Evolutionary conservation across 495 filamentous ascomycete species (phyloP).

Genomic region (Parachaetomium inaequale): DNA sequence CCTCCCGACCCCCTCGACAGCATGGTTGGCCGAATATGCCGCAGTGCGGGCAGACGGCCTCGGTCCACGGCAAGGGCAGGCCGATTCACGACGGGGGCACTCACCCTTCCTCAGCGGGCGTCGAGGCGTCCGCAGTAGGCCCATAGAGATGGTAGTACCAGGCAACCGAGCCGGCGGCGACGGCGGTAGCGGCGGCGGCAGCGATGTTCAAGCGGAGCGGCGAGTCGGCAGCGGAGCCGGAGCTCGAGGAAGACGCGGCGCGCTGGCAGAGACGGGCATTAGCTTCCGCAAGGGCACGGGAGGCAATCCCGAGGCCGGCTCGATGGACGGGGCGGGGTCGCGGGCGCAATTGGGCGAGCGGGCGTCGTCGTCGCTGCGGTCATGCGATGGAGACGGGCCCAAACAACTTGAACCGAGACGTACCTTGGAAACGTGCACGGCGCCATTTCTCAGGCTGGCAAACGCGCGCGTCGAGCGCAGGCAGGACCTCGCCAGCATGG

Average conservation of each 20-base stretch:
- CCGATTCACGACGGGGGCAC: conserved; percentile 35
- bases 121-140: conserved; percentile 78
- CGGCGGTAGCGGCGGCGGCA: conserved; percentile 74
- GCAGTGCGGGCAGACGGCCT: conserved; percentile 26
- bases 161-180: conserved; percentile 80
- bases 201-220: conserved; percentile 70
- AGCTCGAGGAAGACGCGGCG: conserved; percentile 56
- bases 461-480: conserved; percentile 75
- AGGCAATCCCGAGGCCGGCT: conserved; percentile 4
- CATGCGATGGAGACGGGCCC: conserved; percentile 12
- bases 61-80: conserved; percentile 17
- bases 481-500: conserved; percentile 83
- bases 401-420: neutral
- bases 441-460: conserved; percentile 63
- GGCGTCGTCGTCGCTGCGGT: conserved; percentile 18
- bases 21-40: conserved; percentile 33
- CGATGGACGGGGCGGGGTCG: conserved; percentile 6
- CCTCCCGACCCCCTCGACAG: conserved; percentile 1
- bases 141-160: conserved; percentile 98
- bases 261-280: conserved; percentile 47
- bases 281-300: conserved; percentile 18
- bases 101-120: conserved; percentile 96
- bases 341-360: conserved; percentile 18
- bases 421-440: conserved; percentile 60
- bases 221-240: conserved; percentile 55